These are phyloP conservation scores for Trichosporon sp. DNA, from an alignment of 1,284 basidiomycete genomes.

Conservation along the genomic window DNA sequence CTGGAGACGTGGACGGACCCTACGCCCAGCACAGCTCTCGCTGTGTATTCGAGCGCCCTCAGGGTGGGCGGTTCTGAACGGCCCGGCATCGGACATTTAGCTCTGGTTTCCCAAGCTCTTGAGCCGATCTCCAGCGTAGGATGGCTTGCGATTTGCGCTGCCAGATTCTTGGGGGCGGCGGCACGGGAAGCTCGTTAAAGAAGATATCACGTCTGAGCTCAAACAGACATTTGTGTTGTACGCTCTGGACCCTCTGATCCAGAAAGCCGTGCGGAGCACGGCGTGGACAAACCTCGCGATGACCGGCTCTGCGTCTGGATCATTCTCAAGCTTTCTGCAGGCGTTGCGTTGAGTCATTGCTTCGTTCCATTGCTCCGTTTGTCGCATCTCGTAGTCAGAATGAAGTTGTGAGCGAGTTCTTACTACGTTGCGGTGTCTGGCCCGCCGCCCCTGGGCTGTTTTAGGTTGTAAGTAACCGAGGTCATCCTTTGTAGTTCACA, in stretches of 20 bases:
- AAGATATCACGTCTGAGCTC: not conserved
- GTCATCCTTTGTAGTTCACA: conserved; percentile 4
- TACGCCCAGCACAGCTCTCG: not conserved
- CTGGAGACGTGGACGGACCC: not conserved
- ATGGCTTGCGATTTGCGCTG: not conserved
- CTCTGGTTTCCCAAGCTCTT: not conserved
- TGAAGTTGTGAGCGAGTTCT: not conserved
- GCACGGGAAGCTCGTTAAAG: not conserved
- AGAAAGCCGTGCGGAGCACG: not conserved
- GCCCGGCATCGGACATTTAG: conserved; percentile 14
- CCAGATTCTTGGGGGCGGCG: not conserved
- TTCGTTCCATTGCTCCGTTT: not conserved
- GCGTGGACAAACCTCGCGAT: not conserved
- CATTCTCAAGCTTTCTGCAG: not conserved
- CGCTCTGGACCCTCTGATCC: not conserved
- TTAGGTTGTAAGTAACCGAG: conserved; percentile 13
- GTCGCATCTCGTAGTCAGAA: not conserved
- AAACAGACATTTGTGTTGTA: not conserved
- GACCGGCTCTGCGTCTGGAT: not conserved
- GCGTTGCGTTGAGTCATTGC: not conserved
- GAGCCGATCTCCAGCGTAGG: not conserved
- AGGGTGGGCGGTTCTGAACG: not conserved
- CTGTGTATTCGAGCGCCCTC: not conserved
- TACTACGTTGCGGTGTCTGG: not conserved
- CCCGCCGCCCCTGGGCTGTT: not conserved